These are phyloP conservation scores for Xylaria sp. DNA, from an alignment of 2,329 filamentous ascomycete species.

Conservation along the genomic window DNA sequence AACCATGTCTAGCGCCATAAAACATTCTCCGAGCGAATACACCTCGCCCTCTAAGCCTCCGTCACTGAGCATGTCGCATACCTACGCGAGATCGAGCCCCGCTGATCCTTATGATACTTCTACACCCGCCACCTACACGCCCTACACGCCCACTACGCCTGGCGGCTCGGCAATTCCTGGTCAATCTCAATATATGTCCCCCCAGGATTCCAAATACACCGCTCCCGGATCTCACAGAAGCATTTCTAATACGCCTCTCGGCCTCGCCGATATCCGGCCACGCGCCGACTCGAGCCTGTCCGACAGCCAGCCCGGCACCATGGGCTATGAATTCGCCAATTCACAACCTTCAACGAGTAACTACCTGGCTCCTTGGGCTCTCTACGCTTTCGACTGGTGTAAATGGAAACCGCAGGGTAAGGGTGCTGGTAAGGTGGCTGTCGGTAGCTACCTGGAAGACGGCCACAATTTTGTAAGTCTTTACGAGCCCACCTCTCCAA, in stretches of 20 bases:
- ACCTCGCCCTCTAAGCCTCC: slow-evolving; percentile 71
- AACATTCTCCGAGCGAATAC: slow-evolving; percentile 53
- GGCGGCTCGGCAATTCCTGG: slow-evolving; percentile 59
- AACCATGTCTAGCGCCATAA: slow-evolving; percentile 58
- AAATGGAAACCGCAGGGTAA: slow-evolving; percentile 90
- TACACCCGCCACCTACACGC: slow-evolving; percentile 61
- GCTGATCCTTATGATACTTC: slow-evolving; percentile 66
- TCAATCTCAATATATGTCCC: slow-evolving; percentile 73
- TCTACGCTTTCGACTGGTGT: slow-evolving; percentile 99
- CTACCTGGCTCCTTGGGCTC: slow-evolving; percentile 92
- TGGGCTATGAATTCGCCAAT: slow-evolving; percentile 74
- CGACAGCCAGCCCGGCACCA: slow-evolving; percentile 73
- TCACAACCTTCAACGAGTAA: slow-evolving; percentile 82
- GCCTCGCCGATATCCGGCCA: slow-evolving; percentile 90
- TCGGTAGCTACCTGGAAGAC: slow-evolving; percentile 97
- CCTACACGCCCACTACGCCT: slow-evolving; percentile 73
- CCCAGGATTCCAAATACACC: slow-evolving; percentile 66
- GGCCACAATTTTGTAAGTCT: slow-evolving; percentile 91
- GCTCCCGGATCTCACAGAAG: slow-evolving; percentile 69
- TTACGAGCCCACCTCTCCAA: background rate
- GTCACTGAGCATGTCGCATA: slow-evolving; percentile 73
- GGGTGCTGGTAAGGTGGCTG: slow-evolving; percentile 89
- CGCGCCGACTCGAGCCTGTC: slow-evolving; percentile 84
- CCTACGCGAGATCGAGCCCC: slow-evolving; percentile 87
- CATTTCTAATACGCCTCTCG: slow-evolving; percentile 86